Percentiles rank a stretch among this genome's conserved stretches.
Conservation (phyloP, 306 rosid genomes). For the Calophaca sinica region DNA sequence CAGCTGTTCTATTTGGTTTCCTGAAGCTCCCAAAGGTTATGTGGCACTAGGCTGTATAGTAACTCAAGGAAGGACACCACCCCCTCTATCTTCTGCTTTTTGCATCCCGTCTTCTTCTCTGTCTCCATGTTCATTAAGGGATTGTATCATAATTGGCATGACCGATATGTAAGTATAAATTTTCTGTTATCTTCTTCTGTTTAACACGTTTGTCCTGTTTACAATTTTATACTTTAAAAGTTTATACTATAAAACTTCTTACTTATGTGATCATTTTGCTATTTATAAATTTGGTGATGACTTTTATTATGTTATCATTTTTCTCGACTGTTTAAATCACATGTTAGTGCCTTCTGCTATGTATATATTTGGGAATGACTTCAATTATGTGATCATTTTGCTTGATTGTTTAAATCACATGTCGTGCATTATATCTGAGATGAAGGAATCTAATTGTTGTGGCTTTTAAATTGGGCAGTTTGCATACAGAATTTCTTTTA, state of each 20-base stretch:
- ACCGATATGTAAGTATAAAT: slow-evolving; percentile 66
- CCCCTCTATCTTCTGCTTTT: slow-evolving; percentile 76
- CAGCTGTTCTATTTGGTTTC: slow-evolving; percentile 87
- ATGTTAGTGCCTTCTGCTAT: not conserved
- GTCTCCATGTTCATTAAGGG: slow-evolving; percentile 81
- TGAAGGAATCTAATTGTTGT: slow-evolving; percentile 16
- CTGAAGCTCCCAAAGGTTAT: slow-evolving; percentile 92
- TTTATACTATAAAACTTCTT: too few relatives aligned
- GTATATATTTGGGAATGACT: slow-evolving; percentile 2
- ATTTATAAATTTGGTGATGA: too few relatives aligned
- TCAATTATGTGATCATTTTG: slow-evolving; percentile 8
- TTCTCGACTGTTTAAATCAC: too few relatives aligned
- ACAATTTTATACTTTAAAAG: slow-evolving; percentile 16
- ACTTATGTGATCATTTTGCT: too few relatives aligned
- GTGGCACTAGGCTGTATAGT: slow-evolving; percentile 94
- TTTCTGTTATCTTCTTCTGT: slow-evolving; percentile 35
- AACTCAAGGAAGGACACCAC: slow-evolving; percentile 69
- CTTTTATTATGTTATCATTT: too few relatives aligned
- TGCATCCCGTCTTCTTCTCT: slow-evolving; percentile 81
- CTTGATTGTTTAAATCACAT: slow-evolving; percentile 20
- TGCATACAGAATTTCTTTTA: slow-evolving; percentile 14
- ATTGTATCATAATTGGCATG: slow-evolving; percentile 69
- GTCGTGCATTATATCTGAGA: slow-evolving; percentile 25
- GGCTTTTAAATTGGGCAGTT: slow-evolving; percentile 24
- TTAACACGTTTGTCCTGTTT: not conserved